Percentiles rank a stretch among this genome's conserved stretches.
Conservation (phyloP, 257 asterid genomes). For the Nicotiana otophora region DNA sequence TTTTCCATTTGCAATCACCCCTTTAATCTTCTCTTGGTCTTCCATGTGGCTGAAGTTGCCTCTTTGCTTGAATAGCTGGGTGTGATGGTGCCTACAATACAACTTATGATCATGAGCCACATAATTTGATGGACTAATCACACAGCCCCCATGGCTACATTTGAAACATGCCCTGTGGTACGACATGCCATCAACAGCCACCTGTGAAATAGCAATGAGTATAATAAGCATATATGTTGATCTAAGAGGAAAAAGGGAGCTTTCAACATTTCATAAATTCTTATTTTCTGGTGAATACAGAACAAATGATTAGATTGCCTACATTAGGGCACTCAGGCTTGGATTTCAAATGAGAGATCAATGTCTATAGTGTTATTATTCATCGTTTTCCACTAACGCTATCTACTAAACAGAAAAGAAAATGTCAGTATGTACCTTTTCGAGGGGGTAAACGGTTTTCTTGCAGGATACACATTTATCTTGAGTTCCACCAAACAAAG, state of each 20-base stretch:
- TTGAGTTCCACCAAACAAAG: constrained; percentile 65
- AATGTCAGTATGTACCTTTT: constrained; percentile 39
- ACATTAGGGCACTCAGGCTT: not conserved
- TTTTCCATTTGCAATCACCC: constrained; percentile 23
- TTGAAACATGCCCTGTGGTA: constrained; percentile 71
- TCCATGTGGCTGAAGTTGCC: constrained; percentile 72
- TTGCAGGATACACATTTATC: constrained; percentile 70
- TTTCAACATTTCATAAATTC: not conserved
- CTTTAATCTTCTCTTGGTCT: constrained; percentile 34
- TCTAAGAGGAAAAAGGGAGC: not conserved
- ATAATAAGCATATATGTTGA: not conserved
- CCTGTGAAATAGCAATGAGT: constrained; percentile 27
- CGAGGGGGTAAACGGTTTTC: constrained; percentile 73
- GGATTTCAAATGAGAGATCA: not conserved
- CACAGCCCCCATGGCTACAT: constrained; percentile 75
- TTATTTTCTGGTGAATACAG: not conserved
- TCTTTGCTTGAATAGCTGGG: constrained; percentile 67
- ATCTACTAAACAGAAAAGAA: not conserved
- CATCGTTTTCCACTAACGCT: not conserved
- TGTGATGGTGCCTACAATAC: constrained; percentile 78
- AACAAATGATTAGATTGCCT: not conserved
- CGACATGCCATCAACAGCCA: constrained; percentile 65
- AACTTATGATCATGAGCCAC: constrained; percentile 64
- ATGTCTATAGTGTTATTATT: too few species aligned
- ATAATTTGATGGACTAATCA: constrained; percentile 74